Evolutionary conservation across 257 asterid genomes (phyloP).

Genomic region (Petunia axillaris): DNA sequence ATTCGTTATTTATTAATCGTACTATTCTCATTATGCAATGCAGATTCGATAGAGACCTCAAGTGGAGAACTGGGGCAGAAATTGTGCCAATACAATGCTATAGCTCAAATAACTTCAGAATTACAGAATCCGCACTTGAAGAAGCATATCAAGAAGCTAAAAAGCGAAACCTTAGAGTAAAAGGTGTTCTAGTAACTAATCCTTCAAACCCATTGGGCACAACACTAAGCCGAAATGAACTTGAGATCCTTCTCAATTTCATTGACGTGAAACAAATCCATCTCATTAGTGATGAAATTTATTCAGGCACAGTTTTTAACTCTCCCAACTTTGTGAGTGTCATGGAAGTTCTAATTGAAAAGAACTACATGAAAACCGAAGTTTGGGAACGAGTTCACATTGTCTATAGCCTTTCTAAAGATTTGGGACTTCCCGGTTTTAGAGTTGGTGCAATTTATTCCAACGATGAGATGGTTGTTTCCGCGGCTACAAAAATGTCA

Average conservation of each 20-base stretch:
- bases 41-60: constrained; percentile 90
- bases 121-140: constrained; percentile 67
- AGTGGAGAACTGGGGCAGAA: constrained; percentile 86
- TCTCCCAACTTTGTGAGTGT: constrained; percentile 62
- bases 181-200: constrained; percentile 78
- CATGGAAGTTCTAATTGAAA: constrained; percentile 59
- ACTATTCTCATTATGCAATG: constrained; percentile 24
- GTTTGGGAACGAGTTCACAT: constrained; percentile 72
- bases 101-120: constrained; percentile 64
- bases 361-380: constrained; percentile 32
- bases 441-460: constrained; percentile 82
- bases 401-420: constrained; percentile 85
- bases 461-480: constrained; percentile 59
- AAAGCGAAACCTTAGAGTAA: constrained; percentile 65
- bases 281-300: constrained; percentile 83
- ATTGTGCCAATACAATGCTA: constrained; percentile 77
- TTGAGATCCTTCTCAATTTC: constrained; percentile 58
- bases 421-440: constrained; percentile 88
- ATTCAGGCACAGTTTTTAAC: constrained; percentile 75
- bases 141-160: constrained; percentile 61
- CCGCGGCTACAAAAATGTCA: constrained; percentile 86
- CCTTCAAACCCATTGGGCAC: constrained; percentile 87
- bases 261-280: constrained; percentile 60
- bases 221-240: constrained; percentile 56
- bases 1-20: background rate